Base-by-base conservation (phyloP, 345 rosid genomes). In the Zanthoxylum bungeanum region DNA sequence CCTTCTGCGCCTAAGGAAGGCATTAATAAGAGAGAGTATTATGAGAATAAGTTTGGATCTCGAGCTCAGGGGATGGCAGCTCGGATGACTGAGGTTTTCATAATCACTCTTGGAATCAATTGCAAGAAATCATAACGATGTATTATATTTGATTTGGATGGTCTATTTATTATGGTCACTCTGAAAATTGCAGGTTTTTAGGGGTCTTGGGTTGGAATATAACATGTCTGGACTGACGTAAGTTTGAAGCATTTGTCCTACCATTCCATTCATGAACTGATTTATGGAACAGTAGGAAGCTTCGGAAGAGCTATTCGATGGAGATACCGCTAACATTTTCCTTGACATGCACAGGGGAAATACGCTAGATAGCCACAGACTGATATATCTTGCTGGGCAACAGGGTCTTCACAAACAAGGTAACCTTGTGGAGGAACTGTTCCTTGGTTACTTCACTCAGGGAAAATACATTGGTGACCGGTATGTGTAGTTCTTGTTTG, bases 1-100 rank as follows among this genome's bases (percentile, higher is more conserved):
- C 87, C 97, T 63, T 86, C 93, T 68, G 97, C 96, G 49, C 95
- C 97, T 3, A 90, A 84, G 78, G 95, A 94, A 81, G 97, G 98
- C 22, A 81, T 92, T 33, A 81, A 77, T 60, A 91, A 92, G 86
- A 82, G 78, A 70, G 84, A 88, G 70, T 92, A 51, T 81, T 92
- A 79, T 68, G 69, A 66, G 84, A 77, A 64, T 19, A 92, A 92
- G 76, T 90, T 86, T 78, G 97, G 97, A 67, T 69, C 87, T 28
- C 84, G 68, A 71, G 73, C 78, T 22, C 86, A 81, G 71, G 85
- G 74, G 73, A 82, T 89, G 34, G 28, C 69, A 12, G 80, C 88
- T 27, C 82, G 84, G 60, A 88, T 90, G 92, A 71, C 85, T 0
- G 90, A 92, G 97, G 97, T 93, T 66, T 65, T 64, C 17, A 30